phyloP scores from a whole-genome alignment of 805 yeast species.

The Kodamaea lidongshanica region DNA sequence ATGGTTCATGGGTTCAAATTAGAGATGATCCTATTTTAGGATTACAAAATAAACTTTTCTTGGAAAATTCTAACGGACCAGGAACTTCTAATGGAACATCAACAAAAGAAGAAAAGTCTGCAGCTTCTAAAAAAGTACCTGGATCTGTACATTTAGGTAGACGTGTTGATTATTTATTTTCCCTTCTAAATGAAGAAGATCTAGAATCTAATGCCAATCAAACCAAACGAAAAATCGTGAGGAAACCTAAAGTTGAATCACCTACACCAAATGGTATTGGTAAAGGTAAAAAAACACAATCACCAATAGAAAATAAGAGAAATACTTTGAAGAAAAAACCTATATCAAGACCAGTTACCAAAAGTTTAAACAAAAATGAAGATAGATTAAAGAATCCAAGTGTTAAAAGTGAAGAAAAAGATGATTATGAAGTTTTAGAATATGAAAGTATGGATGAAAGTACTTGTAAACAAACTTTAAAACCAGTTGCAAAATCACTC shows the following conservation, averaged over 20 bases:
- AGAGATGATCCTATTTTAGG: slow-evolving; percentile 93
- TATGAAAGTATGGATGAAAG: slow-evolving; percentile 77
- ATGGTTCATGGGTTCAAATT: slow-evolving; percentile 91
- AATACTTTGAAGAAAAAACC: no score
- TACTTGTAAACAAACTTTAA: slow-evolving; percentile 53
- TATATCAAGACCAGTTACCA: no score
- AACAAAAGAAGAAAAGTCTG: slow-evolving; percentile 13
- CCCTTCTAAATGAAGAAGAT: slow-evolving; percentile 58
- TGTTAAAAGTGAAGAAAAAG: slow-evolving; percentile 12
- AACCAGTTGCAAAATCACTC: slow-evolving; percentile 63
- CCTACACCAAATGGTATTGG: slow-evolving; percentile 14
- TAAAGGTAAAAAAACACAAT: slow-evolving; percentile 11
- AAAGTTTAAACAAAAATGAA: no score
- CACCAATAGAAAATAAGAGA: slow-evolving; percentile 16
- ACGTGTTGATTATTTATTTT: slow-evolving; percentile 80
- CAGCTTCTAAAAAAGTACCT: slow-evolving; percentile 63
- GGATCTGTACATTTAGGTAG: slow-evolving; percentile 89
- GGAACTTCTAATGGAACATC: slow-evolving; percentile 11
- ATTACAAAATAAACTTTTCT: slow-evolving; percentile 74
- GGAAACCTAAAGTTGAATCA: slow-evolving; percentile 16
- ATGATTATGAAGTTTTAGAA: slow-evolving; percentile 48
- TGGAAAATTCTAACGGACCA: slow-evolving; percentile 34
- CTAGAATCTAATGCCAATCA: slow-evolving; percentile 18
- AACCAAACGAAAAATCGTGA: slow-evolving; percentile 13
- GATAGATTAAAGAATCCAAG: no score